These are phyloP conservation scores for Rhynchospora tenuis DNA, from an alignment of 176 grass and related monocot genomes.

Conservation along the genomic window DNA sequence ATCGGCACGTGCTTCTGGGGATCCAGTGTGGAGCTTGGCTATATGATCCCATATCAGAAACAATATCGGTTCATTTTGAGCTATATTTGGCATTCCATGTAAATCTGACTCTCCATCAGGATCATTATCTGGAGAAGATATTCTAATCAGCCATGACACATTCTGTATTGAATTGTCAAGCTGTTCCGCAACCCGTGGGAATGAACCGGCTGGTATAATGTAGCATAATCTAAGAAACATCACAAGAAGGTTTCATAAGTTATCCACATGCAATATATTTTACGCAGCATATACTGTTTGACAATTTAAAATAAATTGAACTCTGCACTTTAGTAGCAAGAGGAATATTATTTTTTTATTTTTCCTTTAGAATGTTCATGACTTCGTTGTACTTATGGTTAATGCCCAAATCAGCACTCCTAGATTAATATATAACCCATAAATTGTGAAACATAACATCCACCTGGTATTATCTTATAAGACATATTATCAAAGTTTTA, in stretches of 20 bases:
- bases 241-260: neutral
- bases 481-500: neutral
- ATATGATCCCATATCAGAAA: conserved; percentile 81
- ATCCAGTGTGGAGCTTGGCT: conserved; percentile 53
- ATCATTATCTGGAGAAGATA: conserved; percentile 38
- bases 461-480: neutral
- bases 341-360: neutral
- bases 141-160: conserved; percentile 73
- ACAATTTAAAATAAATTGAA: neutral
- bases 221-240: conserved; percentile 30
- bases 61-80: conserved; percentile 67
- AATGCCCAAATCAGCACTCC: neutral
- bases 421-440: neutral
- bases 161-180: conserved; percentile 80
- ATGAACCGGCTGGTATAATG: conserved; percentile 59
- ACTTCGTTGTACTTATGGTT: neutral
- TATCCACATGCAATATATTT: neutral
- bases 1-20: conserved; percentile 49
- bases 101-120: conserved; percentile 39
- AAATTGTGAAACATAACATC: neutral
- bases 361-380: neutral
- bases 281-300: neutral
- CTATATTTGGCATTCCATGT: conserved; percentile 61
- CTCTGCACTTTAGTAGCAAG: neutral
- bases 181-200: conserved; percentile 37